Base-by-base conservation (phyloP, 2,329 filamentous ascomycete genomes). In the Cadophora luteo-olivacea region DNA sequence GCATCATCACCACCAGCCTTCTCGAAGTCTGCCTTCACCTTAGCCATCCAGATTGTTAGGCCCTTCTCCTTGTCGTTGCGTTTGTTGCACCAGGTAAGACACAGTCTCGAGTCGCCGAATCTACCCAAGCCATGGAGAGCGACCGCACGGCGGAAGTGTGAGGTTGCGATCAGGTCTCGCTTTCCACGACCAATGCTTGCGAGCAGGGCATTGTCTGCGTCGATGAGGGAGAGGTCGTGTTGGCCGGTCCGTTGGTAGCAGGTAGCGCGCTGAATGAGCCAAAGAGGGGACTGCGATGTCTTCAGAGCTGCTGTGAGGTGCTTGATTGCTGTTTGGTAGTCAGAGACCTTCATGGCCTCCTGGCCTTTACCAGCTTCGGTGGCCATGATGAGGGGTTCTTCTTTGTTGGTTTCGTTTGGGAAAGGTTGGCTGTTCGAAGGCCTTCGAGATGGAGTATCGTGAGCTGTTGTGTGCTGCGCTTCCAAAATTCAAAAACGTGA, bases 241-340 rank as follows among this genome's bases (percentile, higher is more conserved):
- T 88, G 82, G 72, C 84, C 83, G 2, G 86, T 83, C 68, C 92
- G 87, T 61, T 92, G 86, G 77, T 94, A 90, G 49, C 93, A 93
- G 52, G 90, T 93, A 4, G 93, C 92, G 24, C 95, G 92, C 73
- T 91, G 89, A 71, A 96, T 87, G 70, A 95, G 91, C 87, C 96
- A 97, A 57, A 87, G 81, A 1, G 93, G 92, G 1, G 93, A 93
- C 61, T 86, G 81, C 0, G 93, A 91, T 2, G 92, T 84, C 69
- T 87, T 81, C 41, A 97, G 83, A 7, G 92, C 93, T 49, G 82
- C 80, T 8, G 91, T 91, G 71, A 91, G 91, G 74, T 89, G 86
- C 45, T 82, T 78, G 73, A 97, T 87, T 55, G 92, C 94, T 58
- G 85, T 83, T 5, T 85, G 81, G 79, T 88, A 95, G 69, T 94